phyloP scores from a whole-genome alignment of 441 rosid species.

The Populus tomentosa region DNA sequence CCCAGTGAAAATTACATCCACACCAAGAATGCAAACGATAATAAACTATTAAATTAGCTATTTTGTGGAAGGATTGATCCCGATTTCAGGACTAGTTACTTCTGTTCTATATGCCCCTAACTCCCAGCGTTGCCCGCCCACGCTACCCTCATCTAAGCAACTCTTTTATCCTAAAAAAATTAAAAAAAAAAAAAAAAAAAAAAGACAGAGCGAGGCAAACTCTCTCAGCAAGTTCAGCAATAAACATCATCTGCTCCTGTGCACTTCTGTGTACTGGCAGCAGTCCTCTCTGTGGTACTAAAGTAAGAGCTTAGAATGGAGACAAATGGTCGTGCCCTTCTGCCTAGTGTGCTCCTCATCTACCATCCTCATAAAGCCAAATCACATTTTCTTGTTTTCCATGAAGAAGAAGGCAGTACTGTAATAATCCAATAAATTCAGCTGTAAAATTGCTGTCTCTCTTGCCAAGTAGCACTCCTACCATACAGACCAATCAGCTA shows the following conservation, averaged over 20 bases:
- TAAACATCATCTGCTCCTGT: slow-evolving; percentile 13
- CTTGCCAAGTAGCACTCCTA: background rate
- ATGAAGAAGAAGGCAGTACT: background rate
- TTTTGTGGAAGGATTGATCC: too few species aligned
- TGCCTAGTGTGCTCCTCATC: slow-evolving; percentile 1
- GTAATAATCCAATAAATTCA: slow-evolving; percentile 8
- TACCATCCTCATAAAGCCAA: slow-evolving; percentile 1
- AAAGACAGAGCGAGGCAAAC: background rate
- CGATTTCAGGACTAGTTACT: too few species aligned
- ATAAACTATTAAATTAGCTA: too few species aligned
- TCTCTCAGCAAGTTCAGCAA: slow-evolving; percentile 7
- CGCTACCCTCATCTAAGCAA: background rate
- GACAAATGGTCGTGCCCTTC: slow-evolving; percentile 7
- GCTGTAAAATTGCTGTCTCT: slow-evolving; percentile 3
- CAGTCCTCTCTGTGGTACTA: background rate
- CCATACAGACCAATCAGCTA: slow-evolving; percentile 13
- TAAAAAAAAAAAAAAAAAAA: too few species aligned
- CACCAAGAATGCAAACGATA: too few species aligned
- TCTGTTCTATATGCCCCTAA: too few species aligned
- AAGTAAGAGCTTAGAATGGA: slow-evolving; percentile 6
- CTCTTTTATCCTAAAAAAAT: too few species aligned
- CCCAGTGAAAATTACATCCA: too few species aligned
- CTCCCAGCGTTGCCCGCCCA: too few species aligned
- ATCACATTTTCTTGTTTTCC: slow-evolving; percentile 1
- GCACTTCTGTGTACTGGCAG: background rate